Base-by-base conservation (phyloP, 495 filamentous ascomycete species). In the Penicillium arizonense region DNA sequence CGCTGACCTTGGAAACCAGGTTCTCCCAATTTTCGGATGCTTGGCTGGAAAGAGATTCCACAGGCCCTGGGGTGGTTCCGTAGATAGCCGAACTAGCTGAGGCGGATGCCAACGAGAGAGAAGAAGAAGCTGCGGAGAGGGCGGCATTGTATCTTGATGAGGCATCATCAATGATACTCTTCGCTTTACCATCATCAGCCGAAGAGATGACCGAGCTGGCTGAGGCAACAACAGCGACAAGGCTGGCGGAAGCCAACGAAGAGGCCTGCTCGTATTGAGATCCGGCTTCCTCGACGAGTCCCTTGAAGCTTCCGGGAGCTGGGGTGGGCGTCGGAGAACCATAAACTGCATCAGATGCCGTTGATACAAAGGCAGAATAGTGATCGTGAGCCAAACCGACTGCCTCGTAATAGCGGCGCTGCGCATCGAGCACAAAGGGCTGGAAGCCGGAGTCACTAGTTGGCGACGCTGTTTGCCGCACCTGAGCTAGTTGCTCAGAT, bases 361-460 rank as follows among this genome's bases (percentile, higher is more conserved):
- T 82, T 11, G 75, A 76, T 6, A 91, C 53, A 58, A 93, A 91
- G 24, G 85, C 83, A 9, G 86, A 82, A 58, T 90, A 92, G 16
- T 83, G 82, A 38, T 84, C 88, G 61, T 94, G 87, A 3, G 89
- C 89, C 18, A 90, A 56, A 13, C 89, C 89, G 47, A 92, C 56
- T 9, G 82, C 87, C 49, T 89, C 85, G 57, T 91, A 91, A 64
- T 91, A 94, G 56, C 85, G 86, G 47, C 83, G 75, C 54, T 82
- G 83, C 24, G 86, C 84, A 49, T 84, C 80, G 16, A 82, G 73
- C 8, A 87, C 56, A 48, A 79, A 79, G 34, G 75, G 74, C 56
- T 85, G 79, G 55, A 75, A 73, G 13, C 74, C 72, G 38, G 75
- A 65, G 11, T 80, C 82, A 5, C 81, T 78, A 4, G 85, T 82